Evolutionary conservation across 805 yeast genomes (phyloP), one percentile per base, ranked within the genome.

Genomic region (Zygosaccharomyces kombuchaensis): DNA sequence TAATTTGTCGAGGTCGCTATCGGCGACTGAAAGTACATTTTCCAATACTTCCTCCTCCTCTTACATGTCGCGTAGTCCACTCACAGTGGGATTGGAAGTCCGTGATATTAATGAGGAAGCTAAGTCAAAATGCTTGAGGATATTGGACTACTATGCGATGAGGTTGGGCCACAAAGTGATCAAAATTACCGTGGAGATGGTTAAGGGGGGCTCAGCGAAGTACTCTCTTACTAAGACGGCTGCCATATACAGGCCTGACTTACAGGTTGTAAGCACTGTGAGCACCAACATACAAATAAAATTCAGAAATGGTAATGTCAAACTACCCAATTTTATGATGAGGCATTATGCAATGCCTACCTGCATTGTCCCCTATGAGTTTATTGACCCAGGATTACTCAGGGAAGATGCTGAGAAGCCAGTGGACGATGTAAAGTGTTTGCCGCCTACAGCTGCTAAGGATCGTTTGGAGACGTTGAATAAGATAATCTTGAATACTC

Each of bases 241-340:
- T 1, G 56, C 58, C 10, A 48, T 65, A 13, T 63, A 62, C 42
- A 54, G 53, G 39, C 69, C 70, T 0, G 57, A 57, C 45, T 43
- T 60, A 27, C 62, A 62, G 42, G 48, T 63, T 8, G 51, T 63
- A 8, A 61, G 65, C 36, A 63, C 69, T 2, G 67, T 65, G 10
- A 60, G 66, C 37, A 58, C 66, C 8, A 66, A 66, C 37, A 44
- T 63, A 34, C 65, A 60, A 42, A 63, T 66, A n/a, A 66, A 63
- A 44, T 66, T 65, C 41, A 61, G 55, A 45, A 66, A 66, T 45
- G 63, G 66, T 2, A 56, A 59, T 22, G 63, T 66, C 1, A 66
- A 66, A 43, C 47, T 66, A 21, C 66, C 70, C 3, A 58, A 54
- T 38, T 64, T 62, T 34, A 40, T 62, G 14, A 57, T 59, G 61